phyloP scores from a whole-genome alignment of 2,329 filamentous ascomycete species.

The Tolypocladium capitatum region DNA sequence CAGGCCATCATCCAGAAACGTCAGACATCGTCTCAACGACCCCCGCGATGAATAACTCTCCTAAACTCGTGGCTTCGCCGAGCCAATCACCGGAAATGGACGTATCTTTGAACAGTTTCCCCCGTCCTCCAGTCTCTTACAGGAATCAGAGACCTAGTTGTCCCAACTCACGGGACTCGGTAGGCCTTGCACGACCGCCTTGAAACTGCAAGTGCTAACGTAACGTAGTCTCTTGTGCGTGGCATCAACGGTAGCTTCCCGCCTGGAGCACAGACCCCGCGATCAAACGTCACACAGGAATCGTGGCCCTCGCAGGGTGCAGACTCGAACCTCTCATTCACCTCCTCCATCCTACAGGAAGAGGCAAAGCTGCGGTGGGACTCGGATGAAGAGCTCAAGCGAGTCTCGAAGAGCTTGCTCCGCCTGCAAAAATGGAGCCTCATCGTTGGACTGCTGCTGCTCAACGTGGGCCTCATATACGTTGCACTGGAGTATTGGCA shows the following conservation, averaged over 20 bases:
- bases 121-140: conserved; percentile 5
- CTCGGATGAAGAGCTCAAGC: conserved; percentile 24
- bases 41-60: too few relatives aligned
- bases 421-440: conserved; percentile 25
- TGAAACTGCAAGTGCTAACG: neutral
- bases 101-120: too few relatives aligned
- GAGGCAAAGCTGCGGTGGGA: conserved; percentile 27
- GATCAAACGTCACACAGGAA: conserved; percentile 15
- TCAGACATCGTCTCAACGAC: too few relatives aligned
- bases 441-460: conserved; percentile 18
- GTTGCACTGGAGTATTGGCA: conserved; percentile 24
- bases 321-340: conserved; percentile 21
- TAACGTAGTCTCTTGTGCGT: conserved; percentile 18
- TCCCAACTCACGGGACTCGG: conserved; percentile 15
- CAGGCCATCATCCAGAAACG: too few relatives aligned
- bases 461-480: conserved; percentile 24
- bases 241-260: conserved; percentile 18
- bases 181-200: conserved; percentile 1
- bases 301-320: conserved; percentile 19
- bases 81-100: too few relatives aligned
- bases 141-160: conserved; percentile 5
- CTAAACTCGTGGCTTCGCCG: too few relatives aligned
- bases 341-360: conserved; percentile 22
- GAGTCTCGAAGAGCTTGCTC: conserved; percentile 22
- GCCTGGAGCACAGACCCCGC: conserved; percentile 17